Evolutionary conservation across 257 asterid species (phyloP), one percentile per base, ranked within the genome.

Genomic region (Solanum appendiculatum): DNA sequence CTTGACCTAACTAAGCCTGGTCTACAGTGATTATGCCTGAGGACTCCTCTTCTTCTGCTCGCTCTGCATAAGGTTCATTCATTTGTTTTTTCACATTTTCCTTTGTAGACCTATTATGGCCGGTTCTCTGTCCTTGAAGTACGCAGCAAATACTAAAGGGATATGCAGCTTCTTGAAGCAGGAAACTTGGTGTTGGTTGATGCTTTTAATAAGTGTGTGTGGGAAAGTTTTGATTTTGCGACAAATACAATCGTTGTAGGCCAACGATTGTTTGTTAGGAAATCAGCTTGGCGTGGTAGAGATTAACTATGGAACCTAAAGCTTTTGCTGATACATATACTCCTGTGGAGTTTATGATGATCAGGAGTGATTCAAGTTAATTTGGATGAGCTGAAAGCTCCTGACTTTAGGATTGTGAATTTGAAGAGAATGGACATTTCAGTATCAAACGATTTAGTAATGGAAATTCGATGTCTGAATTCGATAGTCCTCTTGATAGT

Each of bases 141-240:
- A n/a, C n/a, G n/a, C n/a, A n/a, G n/a, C n/a, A n/a, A n/a, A n/a
- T n/a, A n/a, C n/a, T n/a, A n/a, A n/a, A n/a, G n/a, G n/a, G n/a
- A n/a, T n/a, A 31, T 95, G 23, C 91, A 77, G 51, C 89, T 95
- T 3, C 89, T 89, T 6, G 96, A 93, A 9, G 31, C 87, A 1
- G 98, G 98, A 31, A 94, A 94, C 86, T 93, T 95, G 21, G 21
- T 93, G 20, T 25, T 94, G 91, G 93, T 95, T 7, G 95, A 89
- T 86, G 87, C 42, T 18, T 87, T 88, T 5, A 94, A 95, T 64
- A 34, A 2, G 25, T 88, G 92, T 58, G 72, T 93, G 3, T 94
- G 98, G 98, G 95, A 95, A 51, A 95, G 98, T 90, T 95, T 90
- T 66, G 63, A 29, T 31, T 11, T 87, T 86, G 98, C 98, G 1